A percentile compares a stretch with the other conserved stretches of the same genome.
These are phyloP conservation scores for Westerdykella sp. DNA, from an alignment of 2,329 filamentous ascomycete genomes.

Conservation along the genomic window DNA sequence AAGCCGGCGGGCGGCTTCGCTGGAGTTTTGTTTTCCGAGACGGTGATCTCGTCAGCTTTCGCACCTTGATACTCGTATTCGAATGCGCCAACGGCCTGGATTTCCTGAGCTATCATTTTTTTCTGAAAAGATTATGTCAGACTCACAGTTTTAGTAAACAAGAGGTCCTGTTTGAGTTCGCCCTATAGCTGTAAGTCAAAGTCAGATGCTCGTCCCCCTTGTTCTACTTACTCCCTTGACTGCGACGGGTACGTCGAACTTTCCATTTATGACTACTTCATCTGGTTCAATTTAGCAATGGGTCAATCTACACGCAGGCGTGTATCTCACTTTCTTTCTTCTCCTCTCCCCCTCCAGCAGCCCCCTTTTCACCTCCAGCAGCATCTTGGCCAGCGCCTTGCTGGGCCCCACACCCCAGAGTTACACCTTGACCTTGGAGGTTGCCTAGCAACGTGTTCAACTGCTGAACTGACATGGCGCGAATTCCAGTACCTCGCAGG, in stretches of 20 bases:
- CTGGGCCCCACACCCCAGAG: background rate
- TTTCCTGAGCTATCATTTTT: background rate
- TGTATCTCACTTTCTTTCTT: constrained; percentile 1
- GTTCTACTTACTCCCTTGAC: constrained; percentile 1
- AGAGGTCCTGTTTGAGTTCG: constrained; percentile 19
- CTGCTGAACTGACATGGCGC: background rate
- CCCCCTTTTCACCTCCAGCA: background rate
- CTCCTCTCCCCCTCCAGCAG: constrained; percentile 1
- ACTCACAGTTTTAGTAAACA: constrained; percentile 16
- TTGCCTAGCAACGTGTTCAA: background rate
- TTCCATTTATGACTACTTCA: constrained; percentile 1
- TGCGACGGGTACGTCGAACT: constrained; percentile 2
- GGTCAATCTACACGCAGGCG: too few relatives aligned
- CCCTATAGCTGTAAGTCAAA: constrained; percentile 3
- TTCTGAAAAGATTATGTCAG: background rate
- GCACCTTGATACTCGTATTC: constrained; percentile 17
- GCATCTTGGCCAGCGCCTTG: background rate
- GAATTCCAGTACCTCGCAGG: background rate
- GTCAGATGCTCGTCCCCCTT: background rate
- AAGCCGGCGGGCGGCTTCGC: constrained; percentile 14
- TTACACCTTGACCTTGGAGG: background rate
- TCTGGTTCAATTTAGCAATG: background rate
- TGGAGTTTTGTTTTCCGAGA: constrained; percentile 15
- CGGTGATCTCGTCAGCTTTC: constrained; percentile 13
- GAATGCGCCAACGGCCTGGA: constrained; percentile 15